Base-by-base conservation (phyloP, 805 yeast species). In the Saturnispora silvae region DNA sequence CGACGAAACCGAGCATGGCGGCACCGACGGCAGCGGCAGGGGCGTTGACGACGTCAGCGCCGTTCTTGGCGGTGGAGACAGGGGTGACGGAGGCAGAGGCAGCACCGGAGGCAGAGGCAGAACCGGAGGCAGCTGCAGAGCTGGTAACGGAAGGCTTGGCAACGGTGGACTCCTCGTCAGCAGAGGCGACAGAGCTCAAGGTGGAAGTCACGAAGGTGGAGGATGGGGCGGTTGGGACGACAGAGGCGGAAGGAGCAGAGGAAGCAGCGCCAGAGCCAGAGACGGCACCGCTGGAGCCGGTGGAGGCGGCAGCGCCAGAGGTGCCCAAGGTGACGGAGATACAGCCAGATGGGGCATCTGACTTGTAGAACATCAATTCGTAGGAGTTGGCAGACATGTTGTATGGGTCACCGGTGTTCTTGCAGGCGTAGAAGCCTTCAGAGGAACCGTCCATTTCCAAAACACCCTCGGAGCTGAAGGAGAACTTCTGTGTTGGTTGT, bases 381-480 rank as follows among this genome's bases (percentile, higher is more conserved):
- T 49, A 62, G 16, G 41, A 13, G 9, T 31, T 11, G 15, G 44
- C 27, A 26, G 68, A 63, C 52, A 56, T 60, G n/a, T 42, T 28
- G 56, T 67, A 68, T 19, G 71, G 69, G 47, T 68, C 74, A 32
- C 46, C 47, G 40, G 62, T 56, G 56, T 66, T 60, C 60, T 56
- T 63, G 45, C 63, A 62, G 35, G 66, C 72, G 46, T 53, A 62
- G 55, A 67, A 64, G 19, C 53, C 53, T 20, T 44, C 45, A 19
- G 56, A 17, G 16, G 60, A 39, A 30, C 64, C 63, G 30, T 57
- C 49, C 37, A 54, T 52, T 13, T 41, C 33, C 33, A 66, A 48
- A 14, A 41, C 37, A 23, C 53, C 58, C 35, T 46, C 46, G 16
- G 30, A 31, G 22, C 39, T 44, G 29, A 53, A 48, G 3, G 48